Evolutionary conservation across 2,329 filamentous ascomycete genomes (phyloP).

Genomic region (Phyllosticta capitalensis): DNA sequence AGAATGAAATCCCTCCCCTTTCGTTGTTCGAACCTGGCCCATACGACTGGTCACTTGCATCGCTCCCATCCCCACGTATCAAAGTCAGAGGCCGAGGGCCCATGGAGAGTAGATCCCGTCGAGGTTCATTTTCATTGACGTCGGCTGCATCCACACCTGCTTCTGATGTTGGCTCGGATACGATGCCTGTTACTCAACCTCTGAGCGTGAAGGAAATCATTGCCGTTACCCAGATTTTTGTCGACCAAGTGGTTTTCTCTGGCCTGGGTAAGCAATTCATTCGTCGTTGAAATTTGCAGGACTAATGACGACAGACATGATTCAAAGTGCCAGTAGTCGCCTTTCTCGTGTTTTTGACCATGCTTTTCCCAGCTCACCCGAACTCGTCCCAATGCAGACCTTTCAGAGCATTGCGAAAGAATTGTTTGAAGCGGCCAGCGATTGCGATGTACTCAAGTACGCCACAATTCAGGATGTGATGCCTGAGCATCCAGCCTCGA

Average conservation of each 20-base stretch:
- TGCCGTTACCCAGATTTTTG: conserved; percentile 9
- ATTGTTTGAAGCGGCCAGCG: conserved; percentile 23
- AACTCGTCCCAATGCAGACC: background rate
- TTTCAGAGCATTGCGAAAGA: conserved; percentile 13
- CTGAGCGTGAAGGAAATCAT: conserved; percentile 8
- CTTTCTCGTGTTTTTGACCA: background rate
- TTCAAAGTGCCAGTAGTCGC: background rate
- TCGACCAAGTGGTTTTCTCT: conserved; percentile 7
- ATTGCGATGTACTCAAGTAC: conserved; percentile 24
- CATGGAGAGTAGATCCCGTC: background rate
- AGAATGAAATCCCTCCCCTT: conserved; percentile 3
- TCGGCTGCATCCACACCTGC: conserved; percentile 9
- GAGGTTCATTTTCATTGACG: conserved; percentile 5
- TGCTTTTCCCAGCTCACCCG: background rate
- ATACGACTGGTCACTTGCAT: conserved; percentile 29
- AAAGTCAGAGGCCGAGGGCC: background rate
- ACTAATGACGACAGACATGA: background rate
- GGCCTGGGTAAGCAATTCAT: background rate
- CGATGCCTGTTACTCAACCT: background rate
- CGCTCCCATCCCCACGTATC: conserved; percentile 19
- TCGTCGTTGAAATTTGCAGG: background rate
- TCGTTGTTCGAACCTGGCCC: conserved; percentile 23
- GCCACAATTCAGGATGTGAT: conserved; percentile 36
- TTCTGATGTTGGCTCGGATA: conserved; percentile 3
- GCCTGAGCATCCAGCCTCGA: conserved; percentile 15